phyloP scores from a whole-genome alignment of 495 filamentous ascomycete species.

The Podospora tetraspora region DNA sequence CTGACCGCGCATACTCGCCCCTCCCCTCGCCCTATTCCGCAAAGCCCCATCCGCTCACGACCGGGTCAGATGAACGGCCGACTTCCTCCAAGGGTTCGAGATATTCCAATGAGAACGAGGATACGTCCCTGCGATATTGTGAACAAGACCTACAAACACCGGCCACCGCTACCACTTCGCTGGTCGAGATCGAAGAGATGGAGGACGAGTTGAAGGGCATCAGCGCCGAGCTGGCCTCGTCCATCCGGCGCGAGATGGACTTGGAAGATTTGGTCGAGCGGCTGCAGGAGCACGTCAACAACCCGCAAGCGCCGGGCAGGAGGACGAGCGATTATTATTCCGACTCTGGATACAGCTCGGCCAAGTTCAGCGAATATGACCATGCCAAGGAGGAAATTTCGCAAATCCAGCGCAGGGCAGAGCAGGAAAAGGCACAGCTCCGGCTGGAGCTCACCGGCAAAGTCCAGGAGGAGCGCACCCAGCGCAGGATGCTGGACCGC shows the following conservation, averaged over 20 bases:
- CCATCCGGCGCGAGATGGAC: conserved; percentile 93
- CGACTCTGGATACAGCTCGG: conserved; percentile 84
- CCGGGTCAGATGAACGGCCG: conserved; percentile 36
- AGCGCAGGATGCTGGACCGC: conserved; percentile 67
- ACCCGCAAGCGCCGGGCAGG: conserved; percentile 56
- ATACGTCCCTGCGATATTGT: conserved; percentile 36
- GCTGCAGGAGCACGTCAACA: conserved; percentile 67
- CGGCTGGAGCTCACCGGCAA: conserved; percentile 77
- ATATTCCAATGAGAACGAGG: conserved; percentile 29
- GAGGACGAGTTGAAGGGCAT: conserved; percentile 92
- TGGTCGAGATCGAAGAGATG: conserved; percentile 61
- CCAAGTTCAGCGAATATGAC: conserved; percentile 62
- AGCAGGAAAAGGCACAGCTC: conserved; percentile 87
- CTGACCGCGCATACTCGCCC: conserved; percentile 48
- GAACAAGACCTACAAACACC: conserved; percentile 46
- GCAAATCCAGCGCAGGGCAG: conserved; percentile 70
- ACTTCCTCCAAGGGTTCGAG: conserved; percentile 30
- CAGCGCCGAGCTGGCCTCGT: conserved; percentile 83
- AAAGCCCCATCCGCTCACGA: conserved; percentile 28
- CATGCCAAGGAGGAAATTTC: conserved; percentile 77
- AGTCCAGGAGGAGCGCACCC: conserved; percentile 74
- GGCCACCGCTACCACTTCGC: conserved; percentile 33
- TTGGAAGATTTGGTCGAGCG: conserved; percentile 89
- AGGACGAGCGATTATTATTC: conserved; percentile 98
- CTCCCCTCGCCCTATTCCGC: conserved; percentile 42